Percentiles rank a stretch among this genome's conserved stretches.
phyloP scores from a whole-genome alignment of 169 alveolate genomes.

The Babesia caballi region DNA sequence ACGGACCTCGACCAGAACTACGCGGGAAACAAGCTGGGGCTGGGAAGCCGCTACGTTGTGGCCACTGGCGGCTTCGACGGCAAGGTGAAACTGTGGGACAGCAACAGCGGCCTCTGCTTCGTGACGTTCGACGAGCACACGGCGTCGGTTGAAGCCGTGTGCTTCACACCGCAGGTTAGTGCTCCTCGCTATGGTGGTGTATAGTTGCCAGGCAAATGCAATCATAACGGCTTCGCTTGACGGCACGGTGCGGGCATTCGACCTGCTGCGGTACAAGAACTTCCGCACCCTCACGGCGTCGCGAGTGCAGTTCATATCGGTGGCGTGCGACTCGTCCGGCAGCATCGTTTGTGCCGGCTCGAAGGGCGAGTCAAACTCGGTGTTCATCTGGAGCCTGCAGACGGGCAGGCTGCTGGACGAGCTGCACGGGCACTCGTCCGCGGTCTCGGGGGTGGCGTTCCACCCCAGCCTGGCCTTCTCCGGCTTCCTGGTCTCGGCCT shows the following conservation, averaged over 20 bases:
- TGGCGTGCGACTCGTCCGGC: slow-evolving; percentile 93
- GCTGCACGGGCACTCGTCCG: slow-evolving; percentile 90
- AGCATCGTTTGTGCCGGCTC: slow-evolving; percentile 97
- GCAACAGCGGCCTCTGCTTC: slow-evolving; percentile 90
- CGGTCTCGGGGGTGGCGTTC: slow-evolving; percentile 86
- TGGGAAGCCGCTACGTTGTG: slow-evolving; percentile 84
- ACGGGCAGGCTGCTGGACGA: slow-evolving; percentile 73
- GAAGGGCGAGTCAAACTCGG: slow-evolving; percentile 83
- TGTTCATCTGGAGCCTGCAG: slow-evolving; percentile 80
- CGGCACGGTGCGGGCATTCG: slow-evolving; percentile 98
- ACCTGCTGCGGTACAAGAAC: slow-evolving; percentile 88
- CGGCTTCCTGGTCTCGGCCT: slow-evolving; percentile 89
- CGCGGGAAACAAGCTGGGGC: slow-evolving; percentile 71
- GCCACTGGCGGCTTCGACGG: slow-evolving; percentile 99
- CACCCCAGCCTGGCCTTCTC: slow-evolving; percentile 77
- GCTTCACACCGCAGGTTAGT: slow-evolving; percentile 86
- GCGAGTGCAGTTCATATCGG: slow-evolving; percentile 88
- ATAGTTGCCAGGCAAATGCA: slow-evolving; percentile 79
- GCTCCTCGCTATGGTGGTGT: neutral
- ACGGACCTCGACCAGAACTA: slow-evolving; percentile 38
- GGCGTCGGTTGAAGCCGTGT: slow-evolving; percentile 88
- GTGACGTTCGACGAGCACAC: slow-evolving; percentile 94
- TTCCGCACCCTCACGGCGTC: slow-evolving; percentile 85
- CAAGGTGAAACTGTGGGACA: slow-evolving; percentile 93
- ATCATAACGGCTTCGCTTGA: slow-evolving; percentile 93